Percentiles rank a stretch among this genome's conserved stretches.
phyloP scores from a whole-genome alignment of 257 asterid species.

The Vinca minor region DNA sequence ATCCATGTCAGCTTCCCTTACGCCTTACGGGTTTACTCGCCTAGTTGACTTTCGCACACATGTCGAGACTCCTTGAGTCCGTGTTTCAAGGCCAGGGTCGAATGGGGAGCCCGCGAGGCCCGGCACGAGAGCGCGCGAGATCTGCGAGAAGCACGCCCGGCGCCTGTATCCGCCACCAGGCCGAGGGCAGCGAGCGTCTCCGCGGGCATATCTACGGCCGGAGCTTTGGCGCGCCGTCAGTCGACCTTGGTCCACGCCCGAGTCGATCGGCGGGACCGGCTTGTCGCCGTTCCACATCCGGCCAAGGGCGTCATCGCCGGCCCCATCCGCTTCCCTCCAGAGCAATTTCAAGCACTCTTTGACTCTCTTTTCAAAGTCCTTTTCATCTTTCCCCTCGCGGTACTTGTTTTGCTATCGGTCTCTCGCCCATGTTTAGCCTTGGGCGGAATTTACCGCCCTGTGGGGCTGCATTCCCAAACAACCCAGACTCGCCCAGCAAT shows the following conservation, averaged over 20 bases:
- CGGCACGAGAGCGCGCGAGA: slow-evolving; percentile 2
- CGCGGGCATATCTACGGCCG: no score
- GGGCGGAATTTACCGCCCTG: slow-evolving; percentile 18
- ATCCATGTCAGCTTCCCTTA: slow-evolving; percentile 21
- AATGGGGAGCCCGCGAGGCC: slow-evolving; percentile 4
- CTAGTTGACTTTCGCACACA: slow-evolving; percentile 21
- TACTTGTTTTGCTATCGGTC: slow-evolving; percentile 20
- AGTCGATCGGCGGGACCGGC: not conserved
- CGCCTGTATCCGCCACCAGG: no score
- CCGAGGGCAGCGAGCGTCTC: no score
- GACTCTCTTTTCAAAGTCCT: slow-evolving; percentile 26
- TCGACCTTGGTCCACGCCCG: no score
- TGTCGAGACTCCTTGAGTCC: slow-evolving; percentile 19
- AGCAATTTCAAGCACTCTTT: slow-evolving; percentile 37
- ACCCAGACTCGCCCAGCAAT: slow-evolving; percentile 3
- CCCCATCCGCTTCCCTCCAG: slow-evolving; percentile 54
- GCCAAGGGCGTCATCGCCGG: slow-evolving; percentile 17
- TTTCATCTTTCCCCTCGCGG: slow-evolving; percentile 20
- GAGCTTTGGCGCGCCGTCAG: no score
- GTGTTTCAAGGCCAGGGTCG: not conserved
- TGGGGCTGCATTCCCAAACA: slow-evolving; percentile 17
- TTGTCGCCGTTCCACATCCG: slow-evolving; percentile 18
- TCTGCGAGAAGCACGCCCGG: not conserved
- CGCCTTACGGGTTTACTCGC: slow-evolving; percentile 19
- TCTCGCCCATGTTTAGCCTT: slow-evolving; percentile 23